These are phyloP conservation scores for Lachancea lanzarotensis DNA, from an alignment of 805 yeast genomes.

Conservation along the genomic window DNA sequence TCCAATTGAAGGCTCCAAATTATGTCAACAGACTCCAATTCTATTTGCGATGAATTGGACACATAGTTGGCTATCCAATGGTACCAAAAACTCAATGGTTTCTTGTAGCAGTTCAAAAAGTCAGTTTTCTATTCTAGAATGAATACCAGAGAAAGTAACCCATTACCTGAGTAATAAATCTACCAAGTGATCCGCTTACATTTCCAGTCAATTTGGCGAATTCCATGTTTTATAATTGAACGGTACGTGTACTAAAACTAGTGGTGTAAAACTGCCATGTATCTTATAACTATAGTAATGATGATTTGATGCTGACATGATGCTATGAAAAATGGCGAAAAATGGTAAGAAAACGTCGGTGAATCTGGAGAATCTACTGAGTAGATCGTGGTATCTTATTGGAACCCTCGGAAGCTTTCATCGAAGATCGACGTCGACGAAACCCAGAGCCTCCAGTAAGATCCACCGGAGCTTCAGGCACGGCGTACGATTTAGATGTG, in stretches of 20 bases:
- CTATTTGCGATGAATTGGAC: too few species aligned
- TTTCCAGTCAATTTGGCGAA: too few species aligned
- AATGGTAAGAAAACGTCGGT: neutral
- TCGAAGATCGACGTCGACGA: conserved; percentile 10
- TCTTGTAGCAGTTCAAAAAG: too few species aligned
- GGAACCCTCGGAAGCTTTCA: conserved; percentile 6
- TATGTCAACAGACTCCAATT: too few species aligned
- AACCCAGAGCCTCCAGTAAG: conserved; percentile 5
- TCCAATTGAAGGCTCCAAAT: too few species aligned
- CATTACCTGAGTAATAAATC: too few species aligned
- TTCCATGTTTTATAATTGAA: too few species aligned
- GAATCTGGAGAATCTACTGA: neutral
- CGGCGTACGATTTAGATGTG: neutral
- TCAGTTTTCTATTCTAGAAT: too few species aligned
- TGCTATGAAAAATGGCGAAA: neutral
- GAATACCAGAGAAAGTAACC: too few species aligned
- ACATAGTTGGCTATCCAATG: too few species aligned
- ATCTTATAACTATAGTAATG: neutral
- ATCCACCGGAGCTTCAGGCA: neutral
- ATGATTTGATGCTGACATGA: conserved; percentile 2
- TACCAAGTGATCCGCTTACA: too few species aligned
- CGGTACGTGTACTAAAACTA: neutral
- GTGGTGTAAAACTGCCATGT: neutral
- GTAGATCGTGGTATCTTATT: conserved; percentile 7
- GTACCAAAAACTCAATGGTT: too few species aligned